Base-by-base conservation (phyloP, 2,329 filamentous ascomycete genomes). In the Trichophyton simii region DNA sequence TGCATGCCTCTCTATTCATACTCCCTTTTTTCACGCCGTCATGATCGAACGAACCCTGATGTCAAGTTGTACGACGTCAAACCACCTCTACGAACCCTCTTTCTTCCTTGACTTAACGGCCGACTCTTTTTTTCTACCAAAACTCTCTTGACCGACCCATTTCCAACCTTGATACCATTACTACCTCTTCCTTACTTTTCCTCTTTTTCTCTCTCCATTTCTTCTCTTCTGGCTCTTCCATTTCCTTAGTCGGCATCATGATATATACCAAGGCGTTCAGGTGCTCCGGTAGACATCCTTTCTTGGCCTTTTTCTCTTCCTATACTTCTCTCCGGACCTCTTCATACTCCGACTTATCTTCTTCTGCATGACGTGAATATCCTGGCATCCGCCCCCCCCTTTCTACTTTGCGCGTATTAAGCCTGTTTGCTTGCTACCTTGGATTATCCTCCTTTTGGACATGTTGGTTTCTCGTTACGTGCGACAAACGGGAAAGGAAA, bases 201-300 rank as follows among this genome's bases (percentile, higher is more conserved):
- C n/a, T 6, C n/a, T 18, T 18, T 18, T 8, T 57, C 15, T 20
- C 28, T 6, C 7, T 31, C 28, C 28, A 6, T 31, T 31, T 57
- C 28, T 41, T 41, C 54, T 18, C 28, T 57, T 57, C 22, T 54
- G 13, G 34, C 34, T 38, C 34, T 54, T 54, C 15, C 34, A 31
- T 57, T 42, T 18, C 31, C 18, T 58, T 25, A 22, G 34, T 58
- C 55, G 34, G 55, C 55, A 58, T 58, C 42, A 59, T 50, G 46
- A 59, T 50, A 59, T 50, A 59, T 50, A 59, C 58, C 58, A 59
- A 36, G 58, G 58, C 58, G 58, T 59, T 59, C 44, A 36, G 55
- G 52, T 58, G 55, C 55, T 58, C 22, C 41, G 55, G 55, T 58
- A 58, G 55, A 58, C 55, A 25, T 58, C 36, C 54, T 20, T 57